A percentile compares a stretch with the other conserved stretches of the same genome.
These are phyloP conservation scores for Aspergillus sp. DNA, from an alignment of 2,329 filamentous ascomycete genomes.

Conservation along the genomic window DNA sequence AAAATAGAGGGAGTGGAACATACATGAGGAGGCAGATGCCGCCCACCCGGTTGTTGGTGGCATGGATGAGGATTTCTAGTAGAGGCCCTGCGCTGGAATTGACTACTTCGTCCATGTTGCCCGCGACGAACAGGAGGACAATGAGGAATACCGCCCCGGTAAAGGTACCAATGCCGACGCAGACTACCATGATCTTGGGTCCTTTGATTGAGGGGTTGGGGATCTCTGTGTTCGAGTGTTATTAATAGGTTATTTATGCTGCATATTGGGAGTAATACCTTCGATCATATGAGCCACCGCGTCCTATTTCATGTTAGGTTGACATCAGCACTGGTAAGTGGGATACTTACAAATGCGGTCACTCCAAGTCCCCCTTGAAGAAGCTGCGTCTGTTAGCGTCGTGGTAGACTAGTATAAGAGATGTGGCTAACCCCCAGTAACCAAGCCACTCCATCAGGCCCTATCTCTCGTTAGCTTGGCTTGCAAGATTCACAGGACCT, in stretches of 20 bases:
- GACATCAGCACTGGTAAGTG: too few species aligned
- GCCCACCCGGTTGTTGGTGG: conserved; percentile 63
- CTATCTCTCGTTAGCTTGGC: conserved; percentile 23
- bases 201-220: conserved; percentile 54
- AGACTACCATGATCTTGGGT: conserved; percentile 66
- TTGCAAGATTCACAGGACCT: neutral
- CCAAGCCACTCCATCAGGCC: conserved; percentile 63
- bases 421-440: conserved; percentile 37
- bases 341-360: conserved; percentile 51
- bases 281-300: conserved; percentile 50
- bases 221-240: conserved; percentile 31
- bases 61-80: conserved; percentile 63
- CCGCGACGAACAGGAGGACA: conserved; percentile 64
- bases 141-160: conserved; percentile 65
- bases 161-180: conserved; percentile 62
- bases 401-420: too few species aligned
- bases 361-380: conserved; percentile 54
- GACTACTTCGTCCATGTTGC: conserved; percentile 59
- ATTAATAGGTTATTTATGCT: neutral
- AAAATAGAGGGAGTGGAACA: neutral
- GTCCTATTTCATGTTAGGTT: conserved; percentile 26
- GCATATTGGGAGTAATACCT: conserved; percentile 12
- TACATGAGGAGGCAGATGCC: conserved; percentile 65
- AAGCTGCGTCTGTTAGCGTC: conserved; percentile 27
- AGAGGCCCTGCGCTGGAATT: conserved; percentile 59